Evolutionary conservation across 352 stramenopile genomes (phyloP), one percentile per base, ranked within the genome.

Genomic region (Phytopythium litorale): DNA sequence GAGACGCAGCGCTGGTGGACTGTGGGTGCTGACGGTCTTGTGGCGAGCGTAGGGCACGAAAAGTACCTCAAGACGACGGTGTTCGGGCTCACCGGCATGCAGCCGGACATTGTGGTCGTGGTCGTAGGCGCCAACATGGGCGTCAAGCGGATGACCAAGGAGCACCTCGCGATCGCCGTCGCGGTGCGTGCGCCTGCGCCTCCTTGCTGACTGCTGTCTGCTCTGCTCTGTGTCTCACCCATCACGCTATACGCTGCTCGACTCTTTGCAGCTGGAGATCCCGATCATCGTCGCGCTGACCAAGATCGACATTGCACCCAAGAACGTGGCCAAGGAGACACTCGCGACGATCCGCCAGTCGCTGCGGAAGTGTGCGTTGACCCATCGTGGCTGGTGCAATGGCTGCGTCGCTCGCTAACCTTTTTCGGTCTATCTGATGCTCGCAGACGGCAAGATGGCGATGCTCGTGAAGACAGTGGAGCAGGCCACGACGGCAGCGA

Each of bases 51-150:
- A 66, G 81, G 97, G 15, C 97, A 99, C 69, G 97, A 99, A 63
- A 98, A 98, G 66, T 99, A 99, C 77, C 81, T 99, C 42, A 99
- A 99, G 81, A 99, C 97, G 40, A 99, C 97, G 19, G 97, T 99
- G 51, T 99, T 99, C 80, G 97, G 98, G 8, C 91, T 99, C 33
- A 99, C 96, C 15, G 96, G 92, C 32, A 98, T 98, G 78, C 93
- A 98, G 67, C 94, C 96, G 7, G 96, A 99, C 76, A 96, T 98
- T 58, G 89, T 94, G 11, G 79, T 99, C 3, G 94, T 99, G 21
- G 83, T 99, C 0, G 79, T 97, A 3, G 94, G 94, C 18, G 88
- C 88, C 37, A 98, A 98, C 71, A 97, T 97, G 92, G 92, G 93
- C 65, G 92, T 98, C 40, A 97, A 98, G 79, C 76, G 88, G 53